Base-by-base conservation (phyloP, 805 yeast species). In the Pichia kluyveri region DNA sequence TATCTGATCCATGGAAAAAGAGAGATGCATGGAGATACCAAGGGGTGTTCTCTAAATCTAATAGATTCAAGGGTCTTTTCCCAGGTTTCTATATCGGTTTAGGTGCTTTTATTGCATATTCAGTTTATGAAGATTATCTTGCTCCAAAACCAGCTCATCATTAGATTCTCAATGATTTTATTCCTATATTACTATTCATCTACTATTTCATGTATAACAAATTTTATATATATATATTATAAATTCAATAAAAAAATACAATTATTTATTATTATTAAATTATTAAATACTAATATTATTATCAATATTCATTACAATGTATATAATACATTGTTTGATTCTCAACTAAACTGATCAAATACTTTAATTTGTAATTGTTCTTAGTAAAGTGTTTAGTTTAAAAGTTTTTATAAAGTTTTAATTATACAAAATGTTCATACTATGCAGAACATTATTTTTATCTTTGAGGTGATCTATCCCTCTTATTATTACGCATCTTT, bases 21-120 rank as follows among this genome's bases (percentile, higher is more conserved):
- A 47, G 95, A 75, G 95, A 86, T 64, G 93, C 95, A 42, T 86
- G 96, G 96, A 82, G 95, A 73, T 83, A 80, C 68, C 82, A 80
- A 60, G 95, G 93, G 51, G 86, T 81, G 46, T 87, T 87, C 70
- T 74, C 85, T 46, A 79, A 87, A 57, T 67, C 69, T 44, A 79
- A 82, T 67, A 72, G 93, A 57, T 82, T 79, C 65, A 80, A 74
- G 59, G 80, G 80, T 49, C 74, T 86, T 15, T 77, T 87, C 60
- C 96, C 96, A 5, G 96, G 96, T 3, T 73, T 86, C 44, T 86
- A 87, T 31, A 73, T 82, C 40, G 96, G 90, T 28, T 72, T 82
- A 26, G 89, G 79, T 17, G 93, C 89, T 3, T 87, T 87, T 60
- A 69, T 80, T 32, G 71, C 76, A 23, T 82, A 82, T 61, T 72